Percentiles rank a stretch among this genome's conserved stretches.
These are phyloP conservation scores for Fusarium mangiferae DNA, from an alignment of 2,329 filamentous ascomycete genomes.

Conservation along the genomic window DNA sequence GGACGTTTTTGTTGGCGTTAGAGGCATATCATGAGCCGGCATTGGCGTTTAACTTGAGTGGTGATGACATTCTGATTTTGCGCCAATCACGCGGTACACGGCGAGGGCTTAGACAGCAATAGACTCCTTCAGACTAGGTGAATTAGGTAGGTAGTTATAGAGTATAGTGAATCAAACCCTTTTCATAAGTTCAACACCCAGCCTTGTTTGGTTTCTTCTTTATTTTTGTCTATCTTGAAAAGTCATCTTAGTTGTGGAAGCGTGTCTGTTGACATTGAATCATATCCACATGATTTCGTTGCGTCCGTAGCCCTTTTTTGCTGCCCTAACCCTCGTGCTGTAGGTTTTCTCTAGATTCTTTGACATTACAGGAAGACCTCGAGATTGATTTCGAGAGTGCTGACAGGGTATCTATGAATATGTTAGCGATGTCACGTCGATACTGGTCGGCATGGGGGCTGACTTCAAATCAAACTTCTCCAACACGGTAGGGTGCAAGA, in stretches of 20 bases:
- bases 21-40: neutral
- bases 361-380: slow-evolving; percentile 82
- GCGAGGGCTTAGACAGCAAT: slow-evolving; percentile 17
- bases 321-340: slow-evolving; percentile 17
- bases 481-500: slow-evolving; percentile 90
- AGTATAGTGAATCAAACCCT: neutral
- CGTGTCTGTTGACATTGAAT: slow-evolving; percentile 32
- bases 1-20: slow-evolving; percentile 3
- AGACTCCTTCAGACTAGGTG: neutral
- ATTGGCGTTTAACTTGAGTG: slow-evolving; percentile 21
- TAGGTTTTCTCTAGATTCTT: slow-evolving; percentile 20
- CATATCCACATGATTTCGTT: slow-evolving; percentile 33
- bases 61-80: slow-evolving; percentile 2
- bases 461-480: slow-evolving; percentile 92
- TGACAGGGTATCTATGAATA: slow-evolving; percentile 80
- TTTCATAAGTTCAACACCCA: neutral
- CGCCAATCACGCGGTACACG: neutral
- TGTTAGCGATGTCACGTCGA: slow-evolving; percentile 30
- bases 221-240: slow-evolving; percentile 43
- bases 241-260: slow-evolving; percentile 35
- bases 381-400: slow-evolving; percentile 92
- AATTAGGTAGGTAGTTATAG: slow-evolving; percentile 1
- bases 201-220: slow-evolving; percentile 26
- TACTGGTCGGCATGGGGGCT: slow-evolving; percentile 40
- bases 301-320: neutral